Evolutionary conservation across 257 asterid genomes (phyloP).

Genomic region (Salvia hispanica): DNA sequence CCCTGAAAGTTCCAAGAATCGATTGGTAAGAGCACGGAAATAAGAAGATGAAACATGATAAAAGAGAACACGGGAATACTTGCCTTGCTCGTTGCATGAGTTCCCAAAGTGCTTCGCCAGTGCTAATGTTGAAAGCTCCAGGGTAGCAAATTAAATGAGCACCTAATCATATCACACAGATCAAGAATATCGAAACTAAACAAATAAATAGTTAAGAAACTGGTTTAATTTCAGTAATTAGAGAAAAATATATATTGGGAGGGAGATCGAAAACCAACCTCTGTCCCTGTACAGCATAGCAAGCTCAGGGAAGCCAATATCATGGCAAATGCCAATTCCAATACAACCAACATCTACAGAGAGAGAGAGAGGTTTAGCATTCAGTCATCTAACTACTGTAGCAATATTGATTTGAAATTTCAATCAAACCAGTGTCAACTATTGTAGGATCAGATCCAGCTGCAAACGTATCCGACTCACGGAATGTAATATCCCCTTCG

Average conservation of each 20-base stretch:
- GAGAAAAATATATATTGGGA: neutral
- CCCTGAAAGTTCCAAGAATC: constrained; percentile 3
- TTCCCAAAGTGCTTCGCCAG: constrained; percentile 46
- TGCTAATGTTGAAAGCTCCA: constrained; percentile 46
- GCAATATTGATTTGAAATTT: neutral
- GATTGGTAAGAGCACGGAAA: neutral
- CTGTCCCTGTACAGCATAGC: constrained; percentile 40
- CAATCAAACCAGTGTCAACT: constrained; percentile 13
- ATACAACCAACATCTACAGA: constrained; percentile 43
- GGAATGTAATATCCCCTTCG: neutral
- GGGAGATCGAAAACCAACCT: constrained; percentile 28
- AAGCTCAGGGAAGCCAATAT: constrained; percentile 51
- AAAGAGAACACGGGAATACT: constrained; percentile 15
- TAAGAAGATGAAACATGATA: neutral
- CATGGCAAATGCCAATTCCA: constrained; percentile 54
- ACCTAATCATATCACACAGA: constrained; percentile 32
- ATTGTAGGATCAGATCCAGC: neutral
- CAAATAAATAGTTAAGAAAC: too few species aligned
- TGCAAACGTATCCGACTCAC: neutral
- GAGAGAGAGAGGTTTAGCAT: neutral
- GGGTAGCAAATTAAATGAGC: constrained; percentile 50
- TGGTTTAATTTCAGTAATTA: too few species aligned
- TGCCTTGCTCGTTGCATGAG: constrained; percentile 51
- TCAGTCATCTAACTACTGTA: neutral
- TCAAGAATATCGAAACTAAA: neutral